Conservation (phyloP, 2,329 filamentous ascomycete species). For the Trichocomaceae sp. region DNA sequence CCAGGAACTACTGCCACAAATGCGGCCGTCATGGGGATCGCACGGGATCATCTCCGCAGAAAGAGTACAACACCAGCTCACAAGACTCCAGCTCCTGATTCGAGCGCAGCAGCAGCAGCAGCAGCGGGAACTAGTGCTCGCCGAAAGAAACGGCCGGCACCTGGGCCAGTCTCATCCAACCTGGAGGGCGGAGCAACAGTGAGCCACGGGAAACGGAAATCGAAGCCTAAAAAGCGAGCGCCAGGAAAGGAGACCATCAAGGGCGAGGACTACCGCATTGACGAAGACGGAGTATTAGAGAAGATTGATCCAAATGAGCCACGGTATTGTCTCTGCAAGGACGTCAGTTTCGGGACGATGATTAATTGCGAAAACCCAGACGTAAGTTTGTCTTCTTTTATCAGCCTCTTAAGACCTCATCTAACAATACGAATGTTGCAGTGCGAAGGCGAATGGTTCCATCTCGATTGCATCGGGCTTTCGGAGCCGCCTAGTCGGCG, state of each 20-base stretch:
- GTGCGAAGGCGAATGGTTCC: constrained; percentile 63
- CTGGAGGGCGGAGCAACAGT: constrained; percentile 57
- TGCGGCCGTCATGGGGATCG: constrained; percentile 2
- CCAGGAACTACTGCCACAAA: constrained; percentile 14
- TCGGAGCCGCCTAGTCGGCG: constrained; percentile 53
- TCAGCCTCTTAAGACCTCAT: not conserved
- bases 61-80: constrained; percentile 38
- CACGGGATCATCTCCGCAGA: constrained; percentile 31
- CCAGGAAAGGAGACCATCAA: constrained; percentile 22
- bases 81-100: constrained; percentile 36
- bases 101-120: constrained; percentile 25
- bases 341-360: constrained; percentile 60
- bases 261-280: constrained; percentile 37
- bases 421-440: constrained; percentile 21
- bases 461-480: constrained; percentile 55
- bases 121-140: constrained; percentile 25
- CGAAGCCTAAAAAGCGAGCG: constrained; percentile 43
- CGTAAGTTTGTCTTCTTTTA: constrained; percentile 27
- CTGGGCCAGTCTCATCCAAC: constrained; percentile 52
- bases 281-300: constrained; percentile 44
- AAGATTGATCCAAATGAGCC: constrained; percentile 56
- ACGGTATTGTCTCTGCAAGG: constrained; percentile 58
- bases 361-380: constrained; percentile 59
- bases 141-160: constrained; percentile 54
- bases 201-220: constrained; percentile 54